Base-by-base conservation (phyloP, 768 basidiomycete genomes). In the Lepiota subincarnata region DNA sequence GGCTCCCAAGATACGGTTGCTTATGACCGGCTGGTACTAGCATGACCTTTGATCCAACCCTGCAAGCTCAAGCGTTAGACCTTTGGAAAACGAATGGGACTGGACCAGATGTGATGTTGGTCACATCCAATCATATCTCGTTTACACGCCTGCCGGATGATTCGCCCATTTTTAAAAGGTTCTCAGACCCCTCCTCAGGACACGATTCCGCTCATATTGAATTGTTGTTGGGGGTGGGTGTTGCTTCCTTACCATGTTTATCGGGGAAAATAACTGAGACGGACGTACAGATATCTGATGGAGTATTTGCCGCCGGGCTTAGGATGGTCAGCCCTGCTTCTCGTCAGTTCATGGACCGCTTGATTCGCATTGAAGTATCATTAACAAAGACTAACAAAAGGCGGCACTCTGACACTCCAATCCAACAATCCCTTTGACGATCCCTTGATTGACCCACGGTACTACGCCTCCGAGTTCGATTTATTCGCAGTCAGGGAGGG, bases 381-480 rank as follows among this genome's bases (percentile, higher is more conserved):
- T 18, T 42, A 19, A 37, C 34, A 16, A 16, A n/a, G 18, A 24
- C 19, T 18, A 18, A 13, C n/a, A 35, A 10, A 26, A 60, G 59
- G 59, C 8, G 59, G 57, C 22, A 50, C 60, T 3, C 26, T 64
- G 18, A 51, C 60, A 1, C 59, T 78, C 51, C 72, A 66, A 52
- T 72, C 74, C 13, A 72, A 64, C 18, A 58, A 70, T 55, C 67
- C 74, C 16, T 79, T 79, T 62, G 66, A 66, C 26, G 28, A 62
- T 20, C 79, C 80, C 0, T 49, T 65, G 14, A 76, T 81, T 62
- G 70, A 79, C 59, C 74, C 76, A 0, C 34, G 43, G 19, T 28
- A 57, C 37, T 68, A 72, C 34, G 55, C 52, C 26, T 37, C 50
- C 4, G 53, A 50, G 4, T 41, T 63, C 49, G 68, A 69, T 48